Evolutionary conservation across 1,284 basidiomycete species (phyloP), one percentile per base, ranked within the genome.

Genomic region (Naganishia liquefaciens): DNA sequence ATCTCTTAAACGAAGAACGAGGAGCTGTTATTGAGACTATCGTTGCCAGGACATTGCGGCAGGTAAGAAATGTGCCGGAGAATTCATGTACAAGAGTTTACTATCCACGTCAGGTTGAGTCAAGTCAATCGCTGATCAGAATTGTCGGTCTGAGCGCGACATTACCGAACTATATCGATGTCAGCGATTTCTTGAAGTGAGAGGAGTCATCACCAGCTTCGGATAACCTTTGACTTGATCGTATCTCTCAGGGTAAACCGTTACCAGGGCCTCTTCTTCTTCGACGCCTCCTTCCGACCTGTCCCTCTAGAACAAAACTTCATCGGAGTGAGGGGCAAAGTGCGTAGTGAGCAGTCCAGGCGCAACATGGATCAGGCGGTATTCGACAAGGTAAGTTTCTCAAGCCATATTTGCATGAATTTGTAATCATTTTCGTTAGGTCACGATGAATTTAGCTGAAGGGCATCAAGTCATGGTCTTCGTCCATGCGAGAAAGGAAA

Each of bases 391-490:
- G 82, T 79, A 0, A 40, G 73, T 15, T 42, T n/a, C 30, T 5
- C 25, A 11, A 7, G 13, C 3, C 23, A 30, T 17, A 43, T 21
- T 2, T 13, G n/a, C 33, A 44, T 39, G 2, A 17, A 21, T 10
- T 39, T 33, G 9, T 53, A 30, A 3, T 3, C 28, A 17, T 57
- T 28, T 10, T 6, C 33, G 10, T 4, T 66, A 78, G 76, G 90
- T 94, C 10, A 84, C 87, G 0, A 88, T 90, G 51, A 82, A 96
- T 10, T 89, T 96, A 17, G 83, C 81, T 54, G 85, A 88, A 72
- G 94, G 93, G 0, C 96, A 99, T 78, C 96, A 99, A 78, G 93
- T 98, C 65, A 99, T 99, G 95, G 93, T 99, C 0, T 99, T 99
- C 74, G 96, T 99, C 11, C 96, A 99, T 77, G 93, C 96, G 19